A percentile compares a stretch with the other conserved stretches of the same genome.
These are phyloP conservation scores for Kodamaea sp. DNA, from an alignment of 1,139 yeast genomes.

Conservation along the genomic window DNA sequence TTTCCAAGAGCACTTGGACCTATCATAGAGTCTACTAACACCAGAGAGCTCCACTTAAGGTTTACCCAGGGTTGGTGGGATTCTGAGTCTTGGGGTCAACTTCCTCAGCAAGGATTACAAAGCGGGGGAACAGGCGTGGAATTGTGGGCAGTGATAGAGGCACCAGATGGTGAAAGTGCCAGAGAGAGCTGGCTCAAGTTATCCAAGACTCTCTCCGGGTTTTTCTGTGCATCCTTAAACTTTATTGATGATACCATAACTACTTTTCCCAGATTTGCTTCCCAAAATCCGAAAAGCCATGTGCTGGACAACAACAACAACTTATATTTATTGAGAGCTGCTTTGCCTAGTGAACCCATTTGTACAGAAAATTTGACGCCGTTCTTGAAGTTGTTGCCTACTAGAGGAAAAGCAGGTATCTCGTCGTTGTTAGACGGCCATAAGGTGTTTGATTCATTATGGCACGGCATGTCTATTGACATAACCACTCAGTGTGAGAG, in stretches of 20 bases:
- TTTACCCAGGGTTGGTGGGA: constrained; percentile 98
- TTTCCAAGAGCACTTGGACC: constrained; percentile 87
- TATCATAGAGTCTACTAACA: constrained; percentile 62
- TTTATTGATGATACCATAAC: constrained; percentile 82
- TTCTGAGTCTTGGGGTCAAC: constrained; percentile 79
- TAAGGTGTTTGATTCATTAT: constrained; percentile 86
- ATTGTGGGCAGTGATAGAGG: constrained; percentile 83
- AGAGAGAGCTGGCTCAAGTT: constrained; percentile 67
- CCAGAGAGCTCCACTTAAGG: constrained; percentile 77
- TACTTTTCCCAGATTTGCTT: constrained; percentile 57
- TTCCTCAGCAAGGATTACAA: constrained; percentile 68
- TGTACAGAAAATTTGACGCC: constrained; percentile 98
- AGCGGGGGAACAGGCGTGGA: constrained; percentile 98
- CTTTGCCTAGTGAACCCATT: constrained; percentile 92
- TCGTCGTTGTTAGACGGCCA: constrained; percentile 92
- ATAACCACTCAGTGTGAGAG: constrained; percentile 56
- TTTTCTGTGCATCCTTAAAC: constrained; percentile 93
- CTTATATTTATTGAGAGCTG: constrained; percentile 71
- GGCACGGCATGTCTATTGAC: constrained; percentile 95
- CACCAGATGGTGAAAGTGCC: constrained; percentile 55
- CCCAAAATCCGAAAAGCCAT: constrained; percentile 11
- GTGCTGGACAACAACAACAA: constrained; percentile 28
- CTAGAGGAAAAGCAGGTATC: constrained; percentile 90
- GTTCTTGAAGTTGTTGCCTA: constrained; percentile 83
- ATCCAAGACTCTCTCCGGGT: constrained; percentile 79